Evolutionary conservation across 1,284 basidiomycete species (phyloP).

Genomic region (Psilocybe mexicana): DNA sequence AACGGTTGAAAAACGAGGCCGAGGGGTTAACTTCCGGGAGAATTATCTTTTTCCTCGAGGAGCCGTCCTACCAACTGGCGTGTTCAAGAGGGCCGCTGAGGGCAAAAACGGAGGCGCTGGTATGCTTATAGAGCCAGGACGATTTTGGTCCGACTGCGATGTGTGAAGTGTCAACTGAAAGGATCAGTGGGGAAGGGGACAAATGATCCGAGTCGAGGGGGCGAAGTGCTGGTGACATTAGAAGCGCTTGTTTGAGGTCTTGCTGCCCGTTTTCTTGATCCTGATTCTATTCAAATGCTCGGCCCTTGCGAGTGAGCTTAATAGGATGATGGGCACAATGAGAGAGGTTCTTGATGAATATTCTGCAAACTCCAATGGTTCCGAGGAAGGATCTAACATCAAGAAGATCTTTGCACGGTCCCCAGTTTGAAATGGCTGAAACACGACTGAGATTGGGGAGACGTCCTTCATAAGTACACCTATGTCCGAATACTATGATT

Average conservation of each 20-base stretch:
- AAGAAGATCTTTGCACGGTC: slow-evolving; percentile 16
- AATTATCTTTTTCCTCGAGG: no score
- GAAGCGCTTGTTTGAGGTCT: slow-evolving; percentile 28
- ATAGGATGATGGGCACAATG: slow-evolving; percentile 26
- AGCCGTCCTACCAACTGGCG: no score
- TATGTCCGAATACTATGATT: slow-evolving; percentile 25
- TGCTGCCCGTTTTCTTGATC: slow-evolving; percentile 25
- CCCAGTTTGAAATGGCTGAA: slow-evolving; percentile 19
- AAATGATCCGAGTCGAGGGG: slow-evolving; percentile 30
- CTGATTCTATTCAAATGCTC: slow-evolving; percentile 27
- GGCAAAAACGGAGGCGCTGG: no score
- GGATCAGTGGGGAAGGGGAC: slow-evolving; percentile 22
- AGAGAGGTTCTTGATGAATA: slow-evolving; percentile 28
- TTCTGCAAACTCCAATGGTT: slow-evolving; percentile 22
- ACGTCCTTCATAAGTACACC: slow-evolving; percentile 26
- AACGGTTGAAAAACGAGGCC: no score
- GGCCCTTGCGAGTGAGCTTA: slow-evolving; percentile 26
- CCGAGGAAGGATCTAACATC: slow-evolving; percentile 32
- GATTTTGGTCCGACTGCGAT: slow-evolving; percentile 31
- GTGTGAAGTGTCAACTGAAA: slow-evolving; percentile 33
- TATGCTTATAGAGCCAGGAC: no score
- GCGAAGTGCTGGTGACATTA: slow-evolving; percentile 26
- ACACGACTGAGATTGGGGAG: slow-evolving; percentile 13
- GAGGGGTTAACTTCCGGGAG: no score
- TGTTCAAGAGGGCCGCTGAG: no score